phyloP scores from a whole-genome alignment of 192 early-diverging fungal genomes.

The Coemansia sp. region DNA sequence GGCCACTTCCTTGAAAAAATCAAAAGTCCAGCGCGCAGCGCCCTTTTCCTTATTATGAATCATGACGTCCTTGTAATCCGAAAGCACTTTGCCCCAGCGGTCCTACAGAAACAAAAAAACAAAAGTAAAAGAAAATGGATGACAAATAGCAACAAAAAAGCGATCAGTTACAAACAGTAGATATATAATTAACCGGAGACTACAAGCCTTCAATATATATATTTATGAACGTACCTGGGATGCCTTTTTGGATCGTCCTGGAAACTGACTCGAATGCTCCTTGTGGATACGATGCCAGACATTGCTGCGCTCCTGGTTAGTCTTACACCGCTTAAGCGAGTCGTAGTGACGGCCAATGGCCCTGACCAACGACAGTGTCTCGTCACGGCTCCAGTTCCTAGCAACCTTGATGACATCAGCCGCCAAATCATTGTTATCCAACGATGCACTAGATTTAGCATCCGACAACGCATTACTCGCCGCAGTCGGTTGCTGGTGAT shows the following conservation, averaged over 20 bases:
- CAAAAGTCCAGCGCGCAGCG: slow-evolving; percentile 55
- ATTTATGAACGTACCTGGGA: slow-evolving; percentile 37
- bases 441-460: not conserved
- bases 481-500: not conserved
- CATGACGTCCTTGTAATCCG: slow-evolving; percentile 55
- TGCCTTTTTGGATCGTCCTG: slow-evolving; percentile 52
- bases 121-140: not conserved
- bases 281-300: slow-evolving; percentile 55
- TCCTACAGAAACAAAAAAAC: slow-evolving; percentile 24
- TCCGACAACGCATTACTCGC: not conserved
- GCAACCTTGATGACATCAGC: slow-evolving; percentile 43
- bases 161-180: too few species aligned
- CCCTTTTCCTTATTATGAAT: slow-evolving; percentile 56
- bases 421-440: not conserved
- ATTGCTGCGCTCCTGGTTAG: slow-evolving; percentile 57
- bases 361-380: slow-evolving; percentile 50
- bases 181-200: too few species aligned
- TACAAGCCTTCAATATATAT: not conserved
- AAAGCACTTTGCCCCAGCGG: slow-evolving; percentile 56
- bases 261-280: slow-evolving; percentile 54
- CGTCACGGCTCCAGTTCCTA: slow-evolving; percentile 54
- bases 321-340: slow-evolving; percentile 48
- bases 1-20: slow-evolving; percentile 54
- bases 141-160: too few species aligned
- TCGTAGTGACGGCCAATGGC: slow-evolving; percentile 54